Conservation (phyloP, 2,329 filamentous ascomycete species). For the Nakataea oryzae region DNA sequence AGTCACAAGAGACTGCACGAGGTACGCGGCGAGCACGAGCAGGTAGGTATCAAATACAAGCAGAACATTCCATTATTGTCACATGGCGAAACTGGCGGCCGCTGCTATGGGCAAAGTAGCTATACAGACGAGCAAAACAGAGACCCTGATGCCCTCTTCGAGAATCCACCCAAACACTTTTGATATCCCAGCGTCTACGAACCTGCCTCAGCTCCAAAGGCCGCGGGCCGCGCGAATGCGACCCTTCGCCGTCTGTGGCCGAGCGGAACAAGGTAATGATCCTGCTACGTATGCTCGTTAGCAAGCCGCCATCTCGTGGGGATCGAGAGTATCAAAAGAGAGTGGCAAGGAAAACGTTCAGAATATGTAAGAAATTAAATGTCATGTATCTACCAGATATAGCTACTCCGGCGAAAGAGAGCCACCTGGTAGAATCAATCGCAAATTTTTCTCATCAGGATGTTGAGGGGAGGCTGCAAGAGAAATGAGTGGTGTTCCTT, state of each 20-base stretch:
- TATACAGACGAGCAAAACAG: background rate
- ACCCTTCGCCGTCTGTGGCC: no score
- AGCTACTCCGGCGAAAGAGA: constrained; percentile 68
- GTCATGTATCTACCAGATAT: constrained; percentile 65
- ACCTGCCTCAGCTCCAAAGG: background rate
- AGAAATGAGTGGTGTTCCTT: background rate
- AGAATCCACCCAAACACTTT: background rate
- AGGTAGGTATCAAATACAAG: background rate
- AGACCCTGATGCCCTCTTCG: no score
- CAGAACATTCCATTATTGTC: background rate
- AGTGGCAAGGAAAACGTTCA: constrained; percentile 33
- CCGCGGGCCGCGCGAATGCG: no score
- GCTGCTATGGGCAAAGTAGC: background rate
- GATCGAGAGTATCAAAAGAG: background rate
- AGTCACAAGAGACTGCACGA: no score
- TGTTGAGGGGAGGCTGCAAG: background rate
- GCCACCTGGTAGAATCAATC: constrained; percentile 73
- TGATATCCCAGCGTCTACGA: background rate
- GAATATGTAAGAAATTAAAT: constrained; percentile 92
- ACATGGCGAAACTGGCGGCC: background rate
- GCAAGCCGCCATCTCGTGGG: background rate
- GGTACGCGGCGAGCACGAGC: no score
- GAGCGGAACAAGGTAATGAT: no score
- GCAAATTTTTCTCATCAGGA: constrained; percentile 93
- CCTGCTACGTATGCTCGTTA: background rate